Conservation (phyloP, 805 yeast species). For the Lipomyces anomalus region DNA sequence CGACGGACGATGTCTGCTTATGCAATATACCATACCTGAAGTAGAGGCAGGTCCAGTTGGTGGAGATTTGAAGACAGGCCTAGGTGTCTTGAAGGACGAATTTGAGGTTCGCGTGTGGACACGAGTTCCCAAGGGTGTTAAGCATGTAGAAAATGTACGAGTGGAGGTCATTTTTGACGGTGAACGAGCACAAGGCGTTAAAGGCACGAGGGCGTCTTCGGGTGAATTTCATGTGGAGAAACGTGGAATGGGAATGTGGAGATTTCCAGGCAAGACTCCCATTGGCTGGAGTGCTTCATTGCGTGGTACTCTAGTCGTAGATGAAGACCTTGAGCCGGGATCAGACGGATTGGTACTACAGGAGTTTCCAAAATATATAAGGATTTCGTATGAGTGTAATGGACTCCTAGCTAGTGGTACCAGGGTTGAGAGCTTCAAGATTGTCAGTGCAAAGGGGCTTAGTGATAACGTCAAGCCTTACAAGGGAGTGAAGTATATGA, state of each 20-base stretch:
- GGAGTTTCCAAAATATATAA: constrained; percentile 42
- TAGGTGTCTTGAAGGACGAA: constrained; percentile 50
- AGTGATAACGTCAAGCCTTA: constrained; percentile 65
- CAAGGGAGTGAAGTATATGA: constrained; percentile 83
- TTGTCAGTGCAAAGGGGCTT: constrained; percentile 52
- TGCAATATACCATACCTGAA: constrained; percentile 41
- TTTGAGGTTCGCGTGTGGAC: constrained; percentile 56
- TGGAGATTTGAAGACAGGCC: constrained; percentile 48
- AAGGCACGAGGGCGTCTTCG: constrained; percentile 58
- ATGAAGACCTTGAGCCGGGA: constrained; percentile 26
- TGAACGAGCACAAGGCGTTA: constrained; percentile 36
- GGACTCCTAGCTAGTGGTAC: constrained; percentile 75
- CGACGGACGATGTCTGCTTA: constrained; percentile 53
- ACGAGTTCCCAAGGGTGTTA: constrained; percentile 41
- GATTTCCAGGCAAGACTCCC: constrained; percentile 50
- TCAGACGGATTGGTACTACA: constrained; percentile 18
- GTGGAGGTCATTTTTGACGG: constrained; percentile 39
- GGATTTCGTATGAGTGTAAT: constrained; percentile 50
- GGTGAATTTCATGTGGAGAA: constrained; percentile 65
- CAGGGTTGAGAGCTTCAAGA: constrained; percentile 58
- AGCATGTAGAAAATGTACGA: constrained; percentile 44
- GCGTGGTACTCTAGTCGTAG: constrained; percentile 49
- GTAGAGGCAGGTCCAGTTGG: constrained; percentile 48
- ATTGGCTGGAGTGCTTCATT: constrained; percentile 65
- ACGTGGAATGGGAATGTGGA: constrained; percentile 59